Base-by-base conservation (phyloP, 208 protist genomes). In the Leishmania guyanensis region DNA sequence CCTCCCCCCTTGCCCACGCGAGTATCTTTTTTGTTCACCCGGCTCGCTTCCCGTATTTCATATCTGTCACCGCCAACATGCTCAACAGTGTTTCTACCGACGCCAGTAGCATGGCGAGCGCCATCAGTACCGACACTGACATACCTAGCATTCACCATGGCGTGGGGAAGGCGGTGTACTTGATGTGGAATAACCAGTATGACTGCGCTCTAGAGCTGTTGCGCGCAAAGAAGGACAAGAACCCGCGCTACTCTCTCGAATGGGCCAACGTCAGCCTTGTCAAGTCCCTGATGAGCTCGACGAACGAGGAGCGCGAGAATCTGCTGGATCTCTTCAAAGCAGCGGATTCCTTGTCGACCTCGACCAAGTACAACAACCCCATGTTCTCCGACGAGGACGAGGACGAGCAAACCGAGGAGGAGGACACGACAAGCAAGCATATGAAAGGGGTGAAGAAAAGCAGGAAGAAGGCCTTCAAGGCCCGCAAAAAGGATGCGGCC, bases 161-260 rank as follows among this genome's bases (percentile, higher is more conserved):
- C 22, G 89, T 91, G 65, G 84, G 90, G 22, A 81, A 88, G 56
- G 91, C 93, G 12, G 93, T 94, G 58, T 80, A 85, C 77, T 85
- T 90, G 79, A 91, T 90, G 78, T 98, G 95, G 93, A 96, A 97
- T 80, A 97, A 97, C 78, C 77, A 95, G 80, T 97, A 94, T 78
- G 78, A 90, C 5, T 89, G 89, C 43, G 95, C 95, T 16, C 75
- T 87, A 51, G 80, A 84, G 48, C 72, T 88, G 22, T 88, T 98
- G 66, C 68, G 83, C 12, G 29, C 46, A 5, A 91, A 96, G 71
- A 97, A 98, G 80, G 87, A 89, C 58, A 88, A 80, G 12, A 87
- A 98, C 75, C 95, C 95, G 4, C 93, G 95, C 17, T 98, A 91
- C 82, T 90, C 95, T 0, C 73, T 97, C 48, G 95, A 98, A 79